A percentile compares a stretch with the other conserved stretches of the same genome.
Evolutionary conservation across 2,329 filamentous ascomycete genomes (phyloP).

Genomic region (Alternaria ventricosa): DNA sequence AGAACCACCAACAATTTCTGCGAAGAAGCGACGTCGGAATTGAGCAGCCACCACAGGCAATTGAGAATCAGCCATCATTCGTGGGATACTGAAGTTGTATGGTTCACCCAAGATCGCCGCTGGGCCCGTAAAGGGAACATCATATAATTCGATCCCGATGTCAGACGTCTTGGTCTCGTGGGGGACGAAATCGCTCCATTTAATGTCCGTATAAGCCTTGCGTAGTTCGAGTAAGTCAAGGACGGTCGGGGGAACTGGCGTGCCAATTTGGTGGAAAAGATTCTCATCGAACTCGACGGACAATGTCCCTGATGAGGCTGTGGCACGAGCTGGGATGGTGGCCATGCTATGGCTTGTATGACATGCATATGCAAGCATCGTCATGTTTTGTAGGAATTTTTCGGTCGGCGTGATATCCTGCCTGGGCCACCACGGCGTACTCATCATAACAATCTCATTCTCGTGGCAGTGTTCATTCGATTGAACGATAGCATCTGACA

Average conservation of each 20-base stretch:
- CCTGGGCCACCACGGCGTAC: neutral
- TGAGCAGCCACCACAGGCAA: neutral
- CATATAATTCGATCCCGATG: fast-evolving
- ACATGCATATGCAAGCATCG: neutral
- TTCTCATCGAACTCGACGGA: neutral
- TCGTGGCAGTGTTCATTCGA: neutral
- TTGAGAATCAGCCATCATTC: neutral
- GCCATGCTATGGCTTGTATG: neutral
- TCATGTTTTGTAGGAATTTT: neutral
- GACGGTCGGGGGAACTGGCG: neutral
- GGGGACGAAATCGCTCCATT: neutral
- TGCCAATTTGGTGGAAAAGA: neutral
- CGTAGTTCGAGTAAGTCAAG: neutral
- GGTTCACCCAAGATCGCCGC: neutral
- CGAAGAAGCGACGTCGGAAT: neutral
- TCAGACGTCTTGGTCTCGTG: neutral
- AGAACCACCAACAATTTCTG: neutral
- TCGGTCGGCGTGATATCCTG: neutral
- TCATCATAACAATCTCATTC: neutral
- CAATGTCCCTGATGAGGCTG: neutral
- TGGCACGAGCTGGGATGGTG: neutral
- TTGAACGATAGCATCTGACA: neutral
- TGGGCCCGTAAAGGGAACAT: neutral
- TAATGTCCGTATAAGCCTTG: neutral
- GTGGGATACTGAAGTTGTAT: neutral